Percentiles rank a stretch among this genome's conserved stretches.
Evolutionary conservation across 495 filamentous ascomycete genomes (phyloP).

Genomic region (Emericellopsis terricola): DNA sequence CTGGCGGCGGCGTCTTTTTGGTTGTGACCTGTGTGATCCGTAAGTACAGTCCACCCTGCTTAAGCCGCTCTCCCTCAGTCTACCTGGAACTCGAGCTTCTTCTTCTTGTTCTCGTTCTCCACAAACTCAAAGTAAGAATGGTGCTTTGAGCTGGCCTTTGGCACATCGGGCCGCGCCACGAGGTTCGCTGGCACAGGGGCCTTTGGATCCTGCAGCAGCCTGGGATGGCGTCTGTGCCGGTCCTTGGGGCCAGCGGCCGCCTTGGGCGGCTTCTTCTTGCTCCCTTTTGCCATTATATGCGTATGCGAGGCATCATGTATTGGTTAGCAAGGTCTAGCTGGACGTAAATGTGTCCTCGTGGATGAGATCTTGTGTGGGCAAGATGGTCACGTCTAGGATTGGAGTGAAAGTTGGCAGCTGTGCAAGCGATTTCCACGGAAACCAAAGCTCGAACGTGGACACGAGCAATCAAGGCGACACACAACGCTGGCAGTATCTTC

Average conservation of each 20-base stretch:
- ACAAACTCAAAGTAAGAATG: slow-evolving; percentile 35
- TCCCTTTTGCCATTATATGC: slow-evolving; percentile 1
- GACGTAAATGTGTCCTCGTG: no score
- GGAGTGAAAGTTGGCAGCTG: no score
- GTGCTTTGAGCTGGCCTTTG: slow-evolving; percentile 29
- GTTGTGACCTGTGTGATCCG: slow-evolving; percentile 30
- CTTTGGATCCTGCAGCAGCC: neutral
- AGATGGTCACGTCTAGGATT: no score
- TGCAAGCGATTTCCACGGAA: no score
- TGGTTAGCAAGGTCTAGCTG: no score
- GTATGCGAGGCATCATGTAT: no score
- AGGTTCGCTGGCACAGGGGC: slow-evolving; percentile 14
- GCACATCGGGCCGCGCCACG: slow-evolving; percentile 11
- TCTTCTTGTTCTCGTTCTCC: slow-evolving; percentile 37
- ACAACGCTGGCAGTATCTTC: no score
- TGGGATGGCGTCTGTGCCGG: neutral
- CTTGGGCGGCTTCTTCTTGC: neutral
- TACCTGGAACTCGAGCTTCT: slow-evolving; percentile 34
- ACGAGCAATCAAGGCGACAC: no score
- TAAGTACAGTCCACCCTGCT: slow-evolving; percentile 4
- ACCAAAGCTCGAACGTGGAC: no score
- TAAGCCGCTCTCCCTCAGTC: neutral
- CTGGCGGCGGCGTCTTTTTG: slow-evolving; percentile 38
- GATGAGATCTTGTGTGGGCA: no score
- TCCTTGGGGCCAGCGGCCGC: slow-evolving; percentile 1